Evolutionary conservation across 306 rosid genomes (phyloP).

Genomic region (Begonia fuchsioides): DNA sequence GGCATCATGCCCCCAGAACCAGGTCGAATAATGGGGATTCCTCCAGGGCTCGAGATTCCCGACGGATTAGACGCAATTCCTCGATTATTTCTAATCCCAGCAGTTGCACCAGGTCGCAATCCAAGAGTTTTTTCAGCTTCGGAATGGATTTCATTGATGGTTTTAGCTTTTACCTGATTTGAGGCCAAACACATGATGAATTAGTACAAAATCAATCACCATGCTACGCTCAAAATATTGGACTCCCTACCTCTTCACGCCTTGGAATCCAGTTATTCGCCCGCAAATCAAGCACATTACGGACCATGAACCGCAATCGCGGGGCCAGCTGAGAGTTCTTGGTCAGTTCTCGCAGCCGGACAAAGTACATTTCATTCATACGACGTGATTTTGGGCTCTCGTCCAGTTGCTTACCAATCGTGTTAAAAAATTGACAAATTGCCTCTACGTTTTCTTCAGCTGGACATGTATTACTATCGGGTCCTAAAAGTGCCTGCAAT

Average conservation of each 20-base stretch:
- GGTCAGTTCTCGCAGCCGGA: conserved; percentile 63
- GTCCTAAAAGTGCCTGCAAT: conserved; percentile 66
- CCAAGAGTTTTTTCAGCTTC: conserved; percentile 97
- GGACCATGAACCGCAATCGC: conserved; percentile 83
- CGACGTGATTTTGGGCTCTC: conserved; percentile 60
- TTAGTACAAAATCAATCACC: too few relatives aligned
- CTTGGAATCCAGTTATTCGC: conserved; percentile 86
- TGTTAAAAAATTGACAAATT: conserved; percentile 80
- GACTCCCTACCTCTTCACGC: conserved; percentile 70
- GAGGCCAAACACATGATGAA: too few relatives aligned
- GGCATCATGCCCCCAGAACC: conserved; percentile 98
- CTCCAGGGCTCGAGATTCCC: conserved; percentile 51
- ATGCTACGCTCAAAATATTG: too few relatives aligned
- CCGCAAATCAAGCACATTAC: conserved; percentile 73
- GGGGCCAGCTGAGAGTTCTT: conserved; percentile 57
- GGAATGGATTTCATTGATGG: conserved; percentile 82
- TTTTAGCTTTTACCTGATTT: conserved; percentile 76
- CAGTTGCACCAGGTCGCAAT: conserved; percentile 92
- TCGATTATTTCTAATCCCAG: conserved; percentile 63
- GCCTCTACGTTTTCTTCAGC: conserved; percentile 99
- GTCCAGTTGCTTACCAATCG: conserved; percentile 97
- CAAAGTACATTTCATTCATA: conserved; percentile 64
- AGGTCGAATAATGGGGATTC: conserved; percentile 52
- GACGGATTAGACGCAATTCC: conserved; percentile 32
- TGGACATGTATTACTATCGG: conserved; percentile 67